Conservation (phyloP, 208 protist genomes). For the Acanthamoeba castellanii region DNA sequence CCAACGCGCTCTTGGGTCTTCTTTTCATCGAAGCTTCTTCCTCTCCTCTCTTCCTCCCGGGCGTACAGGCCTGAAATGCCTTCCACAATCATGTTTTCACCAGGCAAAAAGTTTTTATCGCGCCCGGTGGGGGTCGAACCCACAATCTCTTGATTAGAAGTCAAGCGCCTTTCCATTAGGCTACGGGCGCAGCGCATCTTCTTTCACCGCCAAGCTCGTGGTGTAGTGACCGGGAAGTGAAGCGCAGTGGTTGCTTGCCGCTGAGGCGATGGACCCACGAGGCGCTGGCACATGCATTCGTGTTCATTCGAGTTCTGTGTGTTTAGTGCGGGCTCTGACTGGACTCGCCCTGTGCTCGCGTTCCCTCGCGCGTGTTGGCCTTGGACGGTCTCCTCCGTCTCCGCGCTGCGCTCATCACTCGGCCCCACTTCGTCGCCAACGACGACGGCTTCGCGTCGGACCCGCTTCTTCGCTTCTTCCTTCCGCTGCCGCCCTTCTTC, state of each 20-base stretch:
- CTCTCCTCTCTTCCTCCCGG: no score
- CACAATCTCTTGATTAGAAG: conserved; percentile 69
- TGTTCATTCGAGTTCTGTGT: no score
- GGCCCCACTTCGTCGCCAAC: not conserved
- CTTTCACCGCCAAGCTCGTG: no score
- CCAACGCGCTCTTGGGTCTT: no score
- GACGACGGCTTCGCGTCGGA: not conserved
- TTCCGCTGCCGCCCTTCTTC: not conserved
- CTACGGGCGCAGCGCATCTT: conserved; percentile 62
- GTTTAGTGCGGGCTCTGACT: not conserved
- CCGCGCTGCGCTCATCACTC: not conserved
- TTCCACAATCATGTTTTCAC: no score
- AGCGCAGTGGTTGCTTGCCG: no score
- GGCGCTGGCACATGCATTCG: no score
- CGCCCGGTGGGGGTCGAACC: conserved; percentile 64
- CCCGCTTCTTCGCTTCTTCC: not conserved
- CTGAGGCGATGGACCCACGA: no score
- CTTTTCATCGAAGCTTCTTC: no score
- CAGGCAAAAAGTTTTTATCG: not conserved
- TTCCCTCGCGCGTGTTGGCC: not conserved
- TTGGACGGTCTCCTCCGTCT: not conserved
- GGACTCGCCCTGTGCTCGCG: not conserved
- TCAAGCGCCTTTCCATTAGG: conserved; percentile 67
- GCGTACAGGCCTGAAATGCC: no score
- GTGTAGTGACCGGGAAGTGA: no score